Evolutionary conservation across 441 rosid species (phyloP), one percentile per base, ranked within the genome.

Genomic region (Capsella rubella): DNA sequence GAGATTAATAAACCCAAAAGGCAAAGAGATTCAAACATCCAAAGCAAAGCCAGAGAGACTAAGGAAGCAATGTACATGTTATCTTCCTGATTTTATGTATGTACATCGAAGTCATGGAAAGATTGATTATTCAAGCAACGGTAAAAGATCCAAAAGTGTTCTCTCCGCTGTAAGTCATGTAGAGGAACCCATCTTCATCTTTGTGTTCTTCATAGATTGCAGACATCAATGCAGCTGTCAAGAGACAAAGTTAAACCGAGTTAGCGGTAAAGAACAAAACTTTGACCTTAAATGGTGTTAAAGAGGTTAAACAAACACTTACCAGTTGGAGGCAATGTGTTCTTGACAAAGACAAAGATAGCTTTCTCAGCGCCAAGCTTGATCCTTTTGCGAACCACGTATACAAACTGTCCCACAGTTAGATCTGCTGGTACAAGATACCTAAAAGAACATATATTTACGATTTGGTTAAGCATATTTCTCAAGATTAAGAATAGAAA

Each of bases 91-190:
- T 39, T 63, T 63, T 54, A 69, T 61, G 39, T 63, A 71, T 71
- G 49, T 64, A 77, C 80, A 77, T 71, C 55, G 37, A 47, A 69
- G 66, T 50, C 50, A 64, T 43, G 11, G 34, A 62, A 42, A 29
- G 28, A 45, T 53, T 2, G 64, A 63, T 15, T 21, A 10, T 51
- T 77, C 66, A 77, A 57, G 67, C 76, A 42, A 3, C 45, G 15
- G 28, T 31, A 25, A 31, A 34, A 50, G 58, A 71, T 16, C 99
- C 99, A 50, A 95, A 95, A 12, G 99, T 95, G 87, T 90, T 95
- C 87, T 95, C 99, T 7, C 99, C 97, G 2, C 99, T 92, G 87
- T 92, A 95, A 35, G 90, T 92, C 99, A 92, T 95, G 86, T 95
- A 95, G 56, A 95, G 90, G 82, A 95, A 92, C 21, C 99, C 97